Base-by-base conservation (phyloP, 225 moss, liverwort and hornwort genomes). In the Asterella californica region DNA sequence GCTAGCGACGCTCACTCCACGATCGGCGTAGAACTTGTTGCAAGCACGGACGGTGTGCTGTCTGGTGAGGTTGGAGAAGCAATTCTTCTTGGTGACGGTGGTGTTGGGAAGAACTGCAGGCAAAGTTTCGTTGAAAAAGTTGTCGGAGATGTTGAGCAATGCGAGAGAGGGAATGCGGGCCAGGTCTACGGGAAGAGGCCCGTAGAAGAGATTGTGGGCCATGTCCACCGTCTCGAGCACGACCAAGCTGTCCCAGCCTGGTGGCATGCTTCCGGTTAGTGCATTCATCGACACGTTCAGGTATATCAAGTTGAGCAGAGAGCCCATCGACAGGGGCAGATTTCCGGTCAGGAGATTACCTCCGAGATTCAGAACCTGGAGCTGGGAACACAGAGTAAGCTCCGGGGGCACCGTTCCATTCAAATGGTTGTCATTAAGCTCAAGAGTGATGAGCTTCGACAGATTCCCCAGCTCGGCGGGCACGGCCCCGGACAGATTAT, bases 41-140 rank as follows among this genome's bases (percentile, higher is more conserved):
- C 96, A 96, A 2, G 90, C 76, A 17, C 79, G 87, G 3, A 75
- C 5, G 3, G 87, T 82, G 54, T 94, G 96, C 79, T 96, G 96
- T 52, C 84, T 87, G 9, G 82, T 86, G 0, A 74, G 76, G 68
- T 89, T 86, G 5, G 33, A 38, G 50, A 96, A 84, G 59, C 96
- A 96, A 75, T 96, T 96, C 81, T 94, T 96, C 88, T 85, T 96
- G 10, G 85, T 82, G 32, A 84, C 60, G 9, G 92, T 88, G 69
- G 54, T 47, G 1, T 89, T 84, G 25, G 91, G 85, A 17, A 92
- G 77, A 9, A 76, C 83, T 25, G 66, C 70, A 0, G 96, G 96
- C 24, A 86, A 57, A 30, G 84, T 90, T 36, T 89, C 96, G 57
- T 96, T 96, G 84, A 94, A 94, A 57, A 91, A 96, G 74, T 96